A percentile compares a stretch with the other conserved stretches of the same genome.
phyloP scores from a whole-genome alignment of 768 basidiomycete genomes.

The Lyophyllum semitale region DNA sequence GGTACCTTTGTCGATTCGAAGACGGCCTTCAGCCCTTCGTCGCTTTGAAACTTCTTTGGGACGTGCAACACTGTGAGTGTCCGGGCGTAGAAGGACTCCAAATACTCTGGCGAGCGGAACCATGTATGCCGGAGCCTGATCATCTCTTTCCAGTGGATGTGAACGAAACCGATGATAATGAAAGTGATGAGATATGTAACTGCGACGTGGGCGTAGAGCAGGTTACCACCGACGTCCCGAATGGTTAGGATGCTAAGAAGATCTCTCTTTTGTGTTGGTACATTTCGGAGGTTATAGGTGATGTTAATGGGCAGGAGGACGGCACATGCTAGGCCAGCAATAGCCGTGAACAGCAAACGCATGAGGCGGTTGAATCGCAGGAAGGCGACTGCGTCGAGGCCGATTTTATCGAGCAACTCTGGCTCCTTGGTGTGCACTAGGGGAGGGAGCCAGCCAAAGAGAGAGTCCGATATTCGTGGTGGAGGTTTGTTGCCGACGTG shows the following conservation, averaged over 20 bases:
- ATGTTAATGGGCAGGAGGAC: conserved; percentile 88
- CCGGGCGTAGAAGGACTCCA: conserved; percentile 89
- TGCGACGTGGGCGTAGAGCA: conserved; percentile 84
- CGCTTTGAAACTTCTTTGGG: conserved; percentile 78
- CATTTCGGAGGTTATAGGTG: conserved; percentile 75
- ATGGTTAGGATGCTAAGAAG: conserved; percentile 83
- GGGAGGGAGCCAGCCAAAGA: conserved; percentile 91
- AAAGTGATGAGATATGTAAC: conserved; percentile 80
- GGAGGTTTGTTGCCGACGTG: conserved; percentile 77
- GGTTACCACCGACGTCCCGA: conserved; percentile 70
- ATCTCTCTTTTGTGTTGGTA: conserved; percentile 52
- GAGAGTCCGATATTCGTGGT: conserved; percentile 77
- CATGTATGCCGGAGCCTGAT: conserved; percentile 78
- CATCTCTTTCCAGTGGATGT: conserved; percentile 77
- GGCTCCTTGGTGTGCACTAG: conserved; percentile 82
- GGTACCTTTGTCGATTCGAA: conserved; percentile 78
- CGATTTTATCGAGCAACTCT: conserved; percentile 85
- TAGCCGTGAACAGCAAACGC: conserved; percentile 66
- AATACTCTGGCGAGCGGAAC: conserved; percentile 90
- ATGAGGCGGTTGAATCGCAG: conserved; percentile 89
- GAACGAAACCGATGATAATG: conserved; percentile 71
- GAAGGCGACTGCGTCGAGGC: conserved; percentile 91
- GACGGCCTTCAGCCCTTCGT: conserved; percentile 78
- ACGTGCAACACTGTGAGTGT: conserved; percentile 85
- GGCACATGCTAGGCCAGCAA: conserved; percentile 66